A percentile compares a stretch with the other conserved stretches of the same genome.
These are phyloP conservation scores for sorghum (Sorghum bicolor) DNA, from an alignment of 176 grass and related monocot species.

Conservation along the genomic window DNA sequence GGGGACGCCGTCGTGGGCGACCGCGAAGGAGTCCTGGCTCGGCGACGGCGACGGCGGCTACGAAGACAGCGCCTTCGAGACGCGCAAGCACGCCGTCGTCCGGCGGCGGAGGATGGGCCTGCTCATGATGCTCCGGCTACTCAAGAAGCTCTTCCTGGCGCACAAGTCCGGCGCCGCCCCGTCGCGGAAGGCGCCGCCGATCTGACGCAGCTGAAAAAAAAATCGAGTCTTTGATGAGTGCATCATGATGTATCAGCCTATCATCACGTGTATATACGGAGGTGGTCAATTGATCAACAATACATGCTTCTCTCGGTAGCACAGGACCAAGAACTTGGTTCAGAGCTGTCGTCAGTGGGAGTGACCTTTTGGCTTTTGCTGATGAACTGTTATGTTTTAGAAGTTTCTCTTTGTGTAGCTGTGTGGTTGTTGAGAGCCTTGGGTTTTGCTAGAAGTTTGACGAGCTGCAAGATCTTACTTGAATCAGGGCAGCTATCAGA, in stretches of 20 bases:
- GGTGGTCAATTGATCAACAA: constrained; percentile 1
- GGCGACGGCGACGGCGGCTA: neutral
- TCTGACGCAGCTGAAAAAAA: constrained; percentile 12
- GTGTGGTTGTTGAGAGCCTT: neutral
- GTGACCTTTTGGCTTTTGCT: neutral
- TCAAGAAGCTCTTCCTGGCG: constrained; percentile 78
- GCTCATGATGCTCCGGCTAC: constrained; percentile 68
- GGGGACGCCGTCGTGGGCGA: constrained; percentile 21
- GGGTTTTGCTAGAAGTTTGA: constrained; percentile 2
- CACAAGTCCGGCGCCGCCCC: constrained; percentile 22
- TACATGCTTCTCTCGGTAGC: neutral
- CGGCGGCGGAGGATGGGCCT: constrained; percentile 49
- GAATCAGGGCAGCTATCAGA: neutral
- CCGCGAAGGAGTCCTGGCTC: constrained; percentile 19
- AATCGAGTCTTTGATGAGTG: neutral
- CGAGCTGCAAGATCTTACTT: neutral
- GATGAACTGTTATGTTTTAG: constrained; percentile 8
- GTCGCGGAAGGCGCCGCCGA: constrained; percentile 31
- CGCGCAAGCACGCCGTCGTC: constrained; percentile 35
- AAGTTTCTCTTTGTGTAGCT: neutral
- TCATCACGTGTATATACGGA: constrained; percentile 39
- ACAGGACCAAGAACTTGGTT: neutral
- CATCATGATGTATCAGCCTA: neutral
- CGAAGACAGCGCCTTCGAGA: neutral
- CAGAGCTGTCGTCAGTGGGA: neutral